Evolutionary conservation across 2,329 filamentous ascomycete species (phyloP).

Genomic region (Akanthomyces uredinophilus): DNA sequence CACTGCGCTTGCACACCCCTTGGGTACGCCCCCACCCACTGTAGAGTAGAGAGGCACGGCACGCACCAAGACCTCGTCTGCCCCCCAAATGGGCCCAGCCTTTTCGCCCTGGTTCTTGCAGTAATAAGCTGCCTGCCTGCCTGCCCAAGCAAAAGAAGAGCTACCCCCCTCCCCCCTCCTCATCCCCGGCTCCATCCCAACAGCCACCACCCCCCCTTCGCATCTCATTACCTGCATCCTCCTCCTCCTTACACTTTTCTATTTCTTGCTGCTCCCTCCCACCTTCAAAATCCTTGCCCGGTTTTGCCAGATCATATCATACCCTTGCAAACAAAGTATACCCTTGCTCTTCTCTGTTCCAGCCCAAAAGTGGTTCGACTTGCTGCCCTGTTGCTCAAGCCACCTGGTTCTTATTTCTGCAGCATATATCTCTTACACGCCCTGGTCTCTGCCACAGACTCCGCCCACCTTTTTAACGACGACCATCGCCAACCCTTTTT

Average conservation of each 20-base stretch:
- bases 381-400: neutral
- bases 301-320: conserved; percentile 8
- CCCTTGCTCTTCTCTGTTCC: conserved; percentile 4
- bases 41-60: no score
- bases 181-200: neutral
- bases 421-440: conserved; percentile 14
- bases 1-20: no score
- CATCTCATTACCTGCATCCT: conserved; percentile 3
- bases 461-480: neutral
- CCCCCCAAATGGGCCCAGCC: no score
- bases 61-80: no score
- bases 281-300: neutral
- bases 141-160: neutral
- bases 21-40: no score
- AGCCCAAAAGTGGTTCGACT: conserved; percentile 13
- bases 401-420: neutral
- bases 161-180: neutral
- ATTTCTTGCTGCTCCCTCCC: neutral
- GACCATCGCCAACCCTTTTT: neutral
- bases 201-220: neutral
- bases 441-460: neutral
- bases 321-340: neutral
- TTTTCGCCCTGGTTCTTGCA: neutral
- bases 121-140: neutral
- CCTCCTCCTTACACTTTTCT: neutral